Evolutionary conservation across 192 early-diverging fungal species (phyloP), one percentile per base, ranked within the genome.

Genomic region (Allomyces javanicus): DNA sequence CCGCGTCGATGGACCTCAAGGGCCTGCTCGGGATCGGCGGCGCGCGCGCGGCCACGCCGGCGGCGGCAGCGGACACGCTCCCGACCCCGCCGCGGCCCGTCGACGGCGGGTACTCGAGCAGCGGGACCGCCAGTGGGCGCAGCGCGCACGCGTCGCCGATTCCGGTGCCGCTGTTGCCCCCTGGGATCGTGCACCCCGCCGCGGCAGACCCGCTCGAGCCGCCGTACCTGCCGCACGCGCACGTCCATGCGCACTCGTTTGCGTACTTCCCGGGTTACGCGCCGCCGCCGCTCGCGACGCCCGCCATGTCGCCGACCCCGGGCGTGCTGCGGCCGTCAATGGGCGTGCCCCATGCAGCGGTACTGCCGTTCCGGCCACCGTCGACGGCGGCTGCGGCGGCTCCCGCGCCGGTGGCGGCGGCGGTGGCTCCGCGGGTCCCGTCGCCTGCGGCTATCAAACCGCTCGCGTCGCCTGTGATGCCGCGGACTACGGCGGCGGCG

Each of bases 11-110:
- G 6, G 27, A 70, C 12, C 63, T 74, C 67, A 74, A 74, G 64
- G 69, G 64, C 44, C 70, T 74, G 73, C 65, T 74, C 25, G 73
- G 73, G 0, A 74, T 74, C n/a, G 73, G 73, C 4, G 67, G 63
- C 23, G 5, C 61, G 1, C 21, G 62, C 21, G 25, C 62, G 10
- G 63, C 61, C 4, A 61, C 66, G 24, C 68, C 64, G 3, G 55
- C 69, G 21, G 24, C 67, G 21, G 24, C 66, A 0, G 50, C 44
- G 10, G 33, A 40, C 50, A 58, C 50, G 1, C 12, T 58, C 50
- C 12, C 50, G 17, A 58, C 50, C 50, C 50, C 33, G 33, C 33
- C 33, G 3, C 33, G 33, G 33, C 33, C 33, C 33, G 7, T 9
- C 33, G 33, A 40, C 7, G 33, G 33, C 33, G 33, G 33, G 33